Percentiles rank a stretch among this genome's conserved stretches.
Evolutionary conservation across 148 eudicot genomes (phyloP).

Genomic region (Rhododendron mucronatum): DNA sequence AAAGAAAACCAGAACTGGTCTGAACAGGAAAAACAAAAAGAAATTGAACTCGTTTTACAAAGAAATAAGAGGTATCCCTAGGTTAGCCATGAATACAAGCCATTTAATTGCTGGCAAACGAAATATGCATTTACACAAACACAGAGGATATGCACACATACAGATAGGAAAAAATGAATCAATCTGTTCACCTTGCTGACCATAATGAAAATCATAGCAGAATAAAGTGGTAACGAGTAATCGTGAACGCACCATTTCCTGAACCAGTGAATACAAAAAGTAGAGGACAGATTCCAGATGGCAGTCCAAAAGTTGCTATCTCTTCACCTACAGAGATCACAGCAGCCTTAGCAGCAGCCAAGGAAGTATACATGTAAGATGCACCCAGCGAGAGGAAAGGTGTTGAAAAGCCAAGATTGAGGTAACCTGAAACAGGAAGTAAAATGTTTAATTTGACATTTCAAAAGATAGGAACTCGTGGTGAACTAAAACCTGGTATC

Average conservation of each 20-base stretch:
- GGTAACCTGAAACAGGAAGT: constrained; percentile 58
- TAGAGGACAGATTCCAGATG: constrained; percentile 83
- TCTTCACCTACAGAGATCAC: constrained; percentile 95
- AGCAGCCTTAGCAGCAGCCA: constrained; percentile 96
- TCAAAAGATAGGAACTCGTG: not conserved
- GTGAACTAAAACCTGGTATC: not conserved
- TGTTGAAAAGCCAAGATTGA: constrained; percentile 86
- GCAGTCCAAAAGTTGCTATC: constrained; percentile 79
- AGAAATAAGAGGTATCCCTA: not conserved
- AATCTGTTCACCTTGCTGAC: constrained; percentile 3
- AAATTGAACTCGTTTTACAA: not conserved
- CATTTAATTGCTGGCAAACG: not conserved
- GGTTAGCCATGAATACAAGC: not conserved
- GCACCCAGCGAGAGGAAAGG: constrained; percentile 89
- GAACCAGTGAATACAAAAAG: constrained; percentile 94
- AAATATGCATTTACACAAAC: not conserved
- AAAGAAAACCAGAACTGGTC: not conserved
- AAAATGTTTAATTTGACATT: not conserved
- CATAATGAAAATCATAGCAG: not conserved
- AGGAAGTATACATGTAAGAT: constrained; percentile 93
- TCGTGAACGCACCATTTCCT: constrained; percentile 65
- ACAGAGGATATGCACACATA: not conserved
- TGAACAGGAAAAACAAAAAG: not conserved
- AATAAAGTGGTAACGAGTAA: not conserved
- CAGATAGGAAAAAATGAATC: not conserved